Conservation (phyloP, 495 filamentous ascomycete genomes). For the Penicillium canescens region DNA sequence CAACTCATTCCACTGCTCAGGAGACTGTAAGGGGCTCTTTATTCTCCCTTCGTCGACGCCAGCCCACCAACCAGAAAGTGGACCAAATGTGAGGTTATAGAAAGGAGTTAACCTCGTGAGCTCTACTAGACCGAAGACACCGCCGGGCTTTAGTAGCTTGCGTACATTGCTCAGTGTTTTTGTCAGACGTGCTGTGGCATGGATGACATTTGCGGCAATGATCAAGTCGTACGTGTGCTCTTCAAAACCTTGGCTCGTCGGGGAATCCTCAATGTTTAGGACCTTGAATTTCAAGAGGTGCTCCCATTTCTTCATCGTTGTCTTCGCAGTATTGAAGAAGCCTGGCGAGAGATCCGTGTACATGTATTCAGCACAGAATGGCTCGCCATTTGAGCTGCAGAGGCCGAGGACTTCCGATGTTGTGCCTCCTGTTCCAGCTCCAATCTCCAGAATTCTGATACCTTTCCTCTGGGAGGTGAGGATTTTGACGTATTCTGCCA, state of each 20-base stretch:
- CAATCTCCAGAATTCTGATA: background rate
- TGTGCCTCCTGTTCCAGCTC: constrained; percentile 35
- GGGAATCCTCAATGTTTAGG: constrained; percentile 38
- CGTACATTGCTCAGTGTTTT: constrained; percentile 7
- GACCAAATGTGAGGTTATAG: too few species aligned
- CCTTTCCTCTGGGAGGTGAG: too few species aligned
- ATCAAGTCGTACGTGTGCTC: constrained; percentile 39
- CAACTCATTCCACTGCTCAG: too few species aligned
- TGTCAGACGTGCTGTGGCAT: constrained; percentile 20
- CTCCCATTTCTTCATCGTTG: constrained; percentile 3
- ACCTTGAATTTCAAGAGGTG: constrained; percentile 31
- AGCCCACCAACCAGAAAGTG: too few species aligned
- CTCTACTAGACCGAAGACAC: too few species aligned
- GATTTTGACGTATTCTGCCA: too few species aligned
- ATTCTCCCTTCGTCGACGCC: too few species aligned
- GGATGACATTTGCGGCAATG: constrained; percentile 7
- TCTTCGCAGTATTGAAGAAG: constrained; percentile 36
- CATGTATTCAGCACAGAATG: constrained; percentile 31
- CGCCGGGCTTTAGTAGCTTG: constrained; percentile 25
- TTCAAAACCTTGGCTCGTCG: constrained; percentile 38
- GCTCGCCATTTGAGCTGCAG: constrained; percentile 2
- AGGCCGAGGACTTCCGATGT: constrained; percentile 30
- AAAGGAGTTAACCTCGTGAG: too few species aligned
- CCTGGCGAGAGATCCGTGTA: constrained; percentile 51
- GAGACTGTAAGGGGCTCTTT: too few species aligned